phyloP scores from a whole-genome alignment of 495 filamentous ascomycete species.

The Evansstolkia leycettana region DNA sequence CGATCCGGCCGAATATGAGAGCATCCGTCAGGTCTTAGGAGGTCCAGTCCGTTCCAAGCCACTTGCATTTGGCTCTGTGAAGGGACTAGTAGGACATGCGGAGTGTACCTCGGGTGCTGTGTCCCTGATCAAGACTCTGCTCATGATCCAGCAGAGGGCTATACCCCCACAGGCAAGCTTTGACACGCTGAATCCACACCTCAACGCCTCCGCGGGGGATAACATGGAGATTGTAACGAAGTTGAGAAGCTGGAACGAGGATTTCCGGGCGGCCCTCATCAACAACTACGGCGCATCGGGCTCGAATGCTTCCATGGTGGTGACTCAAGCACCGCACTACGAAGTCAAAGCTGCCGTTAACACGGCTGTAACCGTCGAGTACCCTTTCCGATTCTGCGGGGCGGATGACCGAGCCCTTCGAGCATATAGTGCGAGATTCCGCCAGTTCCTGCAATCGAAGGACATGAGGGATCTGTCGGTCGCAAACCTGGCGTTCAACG shows the following conservation, averaged over 20 bases:
- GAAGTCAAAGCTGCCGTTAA: not conserved
- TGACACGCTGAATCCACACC: constrained; percentile 24
- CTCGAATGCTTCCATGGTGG: constrained; percentile 25
- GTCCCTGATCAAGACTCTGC: constrained; percentile 30
- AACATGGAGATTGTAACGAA: constrained; percentile 24
- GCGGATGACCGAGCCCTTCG: too few species aligned
- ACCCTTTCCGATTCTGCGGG: constrained; percentile 20
- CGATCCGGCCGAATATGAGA: constrained; percentile 49
- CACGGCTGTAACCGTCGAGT: constrained; percentile 8
- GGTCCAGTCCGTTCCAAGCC: constrained; percentile 9
- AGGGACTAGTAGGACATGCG: constrained; percentile 38
- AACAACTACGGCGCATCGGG: constrained; percentile 38
- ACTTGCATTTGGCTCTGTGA: constrained; percentile 30
- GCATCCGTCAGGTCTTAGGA: constrained; percentile 24
- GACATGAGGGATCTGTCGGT: constrained; percentile 1
- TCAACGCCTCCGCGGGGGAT: constrained; percentile 16
- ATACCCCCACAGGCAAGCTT: constrained; percentile 33
- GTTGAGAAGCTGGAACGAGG: constrained; percentile 18
- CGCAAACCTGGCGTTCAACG: constrained; percentile 8
- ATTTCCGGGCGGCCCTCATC: constrained; percentile 27
- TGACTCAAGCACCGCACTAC: constrained; percentile 11
- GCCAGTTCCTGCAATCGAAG: constrained; percentile 5
- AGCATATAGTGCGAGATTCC: too few species aligned
- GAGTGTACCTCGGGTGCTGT: constrained; percentile 37
- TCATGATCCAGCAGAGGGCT: constrained; percentile 34